These are phyloP conservation scores for Alternaria burnsii DNA, from an alignment of 2,329 filamentous ascomycete genomes.

Conservation along the genomic window DNA sequence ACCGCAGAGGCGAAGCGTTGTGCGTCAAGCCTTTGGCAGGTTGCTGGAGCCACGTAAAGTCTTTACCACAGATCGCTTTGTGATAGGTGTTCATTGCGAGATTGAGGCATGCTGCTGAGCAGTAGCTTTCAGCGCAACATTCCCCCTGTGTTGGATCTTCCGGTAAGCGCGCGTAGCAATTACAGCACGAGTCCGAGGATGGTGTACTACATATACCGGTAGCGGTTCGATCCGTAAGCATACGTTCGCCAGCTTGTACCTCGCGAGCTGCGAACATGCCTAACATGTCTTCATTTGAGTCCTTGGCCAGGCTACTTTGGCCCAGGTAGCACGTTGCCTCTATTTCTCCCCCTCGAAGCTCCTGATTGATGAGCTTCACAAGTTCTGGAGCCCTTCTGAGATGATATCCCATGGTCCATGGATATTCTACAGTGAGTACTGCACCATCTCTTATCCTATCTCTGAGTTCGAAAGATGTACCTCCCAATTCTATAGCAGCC, in stretches of 20 bases:
- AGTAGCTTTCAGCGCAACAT: conserved; percentile 34
- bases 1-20: conserved; percentile 32
- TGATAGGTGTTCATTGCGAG: conserved; percentile 38
- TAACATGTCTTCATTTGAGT: conserved; percentile 13
- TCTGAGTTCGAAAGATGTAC: conserved; percentile 15
- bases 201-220: conserved; percentile 28
- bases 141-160: conserved; percentile 22
- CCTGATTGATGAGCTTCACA: conserved; percentile 11
- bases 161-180: conserved; percentile 33
- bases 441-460: conserved; percentile 26
- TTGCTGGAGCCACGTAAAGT: conserved; percentile 35
- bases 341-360: neutral
- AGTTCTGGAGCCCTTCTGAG: conserved; percentile 10
- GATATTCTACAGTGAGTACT: conserved; percentile 23
- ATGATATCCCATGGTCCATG: conserved; percentile 20
- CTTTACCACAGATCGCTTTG: conserved; percentile 35
- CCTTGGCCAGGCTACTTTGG: conserved; percentile 11
- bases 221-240: conserved; percentile 20
- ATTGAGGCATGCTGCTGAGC: conserved; percentile 33
- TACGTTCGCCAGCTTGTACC: conserved; percentile 20
- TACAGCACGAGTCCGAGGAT: conserved; percentile 19
- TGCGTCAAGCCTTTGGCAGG: conserved; percentile 21
- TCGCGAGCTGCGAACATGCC: conserved; percentile 17
- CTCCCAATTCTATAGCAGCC: conserved; percentile 13
- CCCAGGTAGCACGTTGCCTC: conserved; percentile 6